A percentile compares a stretch with the other conserved stretches of the same genome.
phyloP scores from a whole-genome alignment of 2,329 filamentous ascomycete species.

The Pseudogymnoascus sp. region DNA sequence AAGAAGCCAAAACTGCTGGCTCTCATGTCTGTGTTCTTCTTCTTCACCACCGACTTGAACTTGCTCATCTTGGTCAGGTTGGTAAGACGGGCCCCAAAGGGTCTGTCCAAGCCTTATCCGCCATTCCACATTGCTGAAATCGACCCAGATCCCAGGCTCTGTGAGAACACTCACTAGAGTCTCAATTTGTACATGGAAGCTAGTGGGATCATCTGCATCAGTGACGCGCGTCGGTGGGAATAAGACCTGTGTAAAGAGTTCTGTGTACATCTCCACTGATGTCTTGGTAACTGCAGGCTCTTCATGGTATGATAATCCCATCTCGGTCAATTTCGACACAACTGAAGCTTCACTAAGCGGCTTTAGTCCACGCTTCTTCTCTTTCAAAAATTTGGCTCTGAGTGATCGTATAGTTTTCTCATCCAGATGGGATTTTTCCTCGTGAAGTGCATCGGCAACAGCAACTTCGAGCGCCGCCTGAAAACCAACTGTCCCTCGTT shows the following conservation, averaged over 20 bases:
- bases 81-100: constrained; percentile 53
- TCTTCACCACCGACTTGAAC: constrained; percentile 44
- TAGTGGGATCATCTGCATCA: constrained; percentile 52
- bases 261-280: constrained; percentile 52
- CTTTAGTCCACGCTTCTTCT: constrained; percentile 34
- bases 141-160: constrained; percentile 62
- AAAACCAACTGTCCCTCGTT: constrained; percentile 65
- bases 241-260: constrained; percentile 54
- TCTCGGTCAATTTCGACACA: constrained; percentile 47
- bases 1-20: constrained; percentile 60
- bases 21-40: constrained; percentile 34
- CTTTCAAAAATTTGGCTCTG: constrained; percentile 30
- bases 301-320: constrained; percentile 48
- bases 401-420: constrained; percentile 18
- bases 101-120: constrained; percentile 66
- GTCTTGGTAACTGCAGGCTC: constrained; percentile 40
- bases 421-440: constrained; percentile 44
- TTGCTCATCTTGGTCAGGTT: constrained; percentile 44
- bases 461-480: constrained; percentile 60
- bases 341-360: constrained; percentile 51
- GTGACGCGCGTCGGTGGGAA: constrained; percentile 49
- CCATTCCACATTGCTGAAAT: constrained; percentile 70
- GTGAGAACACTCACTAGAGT: constrained; percentile 59
- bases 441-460: constrained; percentile 56
- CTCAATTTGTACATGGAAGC: constrained; percentile 63